phyloP scores from a whole-genome alignment of 176 grass and related monocot genomes.

The Rhynchospora tenuis region DNA sequence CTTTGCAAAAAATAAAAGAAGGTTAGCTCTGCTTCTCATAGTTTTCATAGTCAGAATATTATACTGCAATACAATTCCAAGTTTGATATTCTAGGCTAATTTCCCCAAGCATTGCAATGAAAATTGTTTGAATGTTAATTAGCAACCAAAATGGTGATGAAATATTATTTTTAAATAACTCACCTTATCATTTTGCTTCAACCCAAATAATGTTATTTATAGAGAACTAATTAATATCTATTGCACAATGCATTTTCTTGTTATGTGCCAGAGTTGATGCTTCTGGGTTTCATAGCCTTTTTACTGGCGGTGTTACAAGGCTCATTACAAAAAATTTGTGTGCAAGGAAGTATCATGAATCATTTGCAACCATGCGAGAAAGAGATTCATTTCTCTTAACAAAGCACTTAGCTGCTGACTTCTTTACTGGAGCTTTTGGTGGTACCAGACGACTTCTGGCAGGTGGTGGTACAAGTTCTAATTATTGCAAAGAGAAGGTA shows the following conservation, averaged over 20 bases:
- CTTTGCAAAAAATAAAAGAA: constrained; percentile 47
- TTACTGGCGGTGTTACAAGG: constrained; percentile 38
- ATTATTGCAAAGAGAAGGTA: constrained; percentile 29
- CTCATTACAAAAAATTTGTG: constrained; percentile 25
- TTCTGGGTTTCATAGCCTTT: constrained; percentile 42
- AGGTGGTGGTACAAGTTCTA: not conserved
- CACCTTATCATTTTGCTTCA: too few relatives aligned
- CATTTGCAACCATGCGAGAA: constrained; percentile 31
- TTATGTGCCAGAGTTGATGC: constrained; percentile 31
- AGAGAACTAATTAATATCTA: not conserved
- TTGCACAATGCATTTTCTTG: not conserved
- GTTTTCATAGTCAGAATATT: not conserved
- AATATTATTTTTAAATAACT: not conserved
- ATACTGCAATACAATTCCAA: not conserved
- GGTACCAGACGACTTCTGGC: constrained; percentile 20
- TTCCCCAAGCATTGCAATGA: not conserved
- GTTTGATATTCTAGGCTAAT: not conserved
- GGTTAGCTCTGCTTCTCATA: not conserved
- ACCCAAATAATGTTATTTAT: not conserved
- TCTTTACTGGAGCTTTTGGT: not conserved
- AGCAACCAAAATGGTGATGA: not conserved
- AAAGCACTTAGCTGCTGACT: not conserved
- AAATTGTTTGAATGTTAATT: not conserved
- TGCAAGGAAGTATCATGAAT: not conserved
- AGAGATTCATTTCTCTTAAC: not conserved